These are phyloP conservation scores for Pichia sp. DNA, from an alignment of 1,139 yeast species.

Conservation along the genomic window DNA sequence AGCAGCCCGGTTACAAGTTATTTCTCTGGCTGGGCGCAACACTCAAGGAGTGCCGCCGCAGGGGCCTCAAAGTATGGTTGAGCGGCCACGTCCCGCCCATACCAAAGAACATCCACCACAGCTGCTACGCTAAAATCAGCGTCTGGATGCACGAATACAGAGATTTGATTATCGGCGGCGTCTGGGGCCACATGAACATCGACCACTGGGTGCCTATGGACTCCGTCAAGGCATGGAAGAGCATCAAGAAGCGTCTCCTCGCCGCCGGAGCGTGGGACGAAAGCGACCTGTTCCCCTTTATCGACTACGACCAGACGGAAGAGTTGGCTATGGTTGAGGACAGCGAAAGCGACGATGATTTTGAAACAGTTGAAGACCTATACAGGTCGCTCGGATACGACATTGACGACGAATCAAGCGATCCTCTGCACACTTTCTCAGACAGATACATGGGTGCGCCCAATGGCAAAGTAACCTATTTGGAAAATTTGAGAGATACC, in stretches of 20 bases:
- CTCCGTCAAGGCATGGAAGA: conserved; percentile 60
- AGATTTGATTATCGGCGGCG: conserved; percentile 76
- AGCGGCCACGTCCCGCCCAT: conserved; percentile 88
- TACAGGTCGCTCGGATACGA: conserved; percentile 12
- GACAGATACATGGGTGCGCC: conserved; percentile 57
- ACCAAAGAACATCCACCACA: conserved; percentile 65
- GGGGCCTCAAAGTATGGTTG: conserved; percentile 81
- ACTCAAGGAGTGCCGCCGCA: conserved; percentile 64
- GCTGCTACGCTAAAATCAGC: conserved; percentile 69
- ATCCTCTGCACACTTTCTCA: conserved; percentile 17
- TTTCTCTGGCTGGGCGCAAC: conserved; percentile 76
- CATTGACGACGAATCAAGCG: conserved; percentile 13
- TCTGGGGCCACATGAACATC: conserved; percentile 85
- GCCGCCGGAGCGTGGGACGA: conserved; percentile 18
- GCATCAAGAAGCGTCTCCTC: conserved; percentile 34
- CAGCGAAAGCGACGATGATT: conserved; percentile 8
- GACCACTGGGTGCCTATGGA: conserved; percentile 82
- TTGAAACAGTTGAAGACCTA: conserved; percentile 13
- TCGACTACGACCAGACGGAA: conserved; percentile 20
- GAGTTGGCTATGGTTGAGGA: conserved; percentile 7
- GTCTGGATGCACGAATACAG: conserved; percentile 78
- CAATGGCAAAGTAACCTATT: conserved; percentile 54
- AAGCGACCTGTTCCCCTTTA: conserved; percentile 10
- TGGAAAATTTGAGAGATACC: conserved; percentile 50
- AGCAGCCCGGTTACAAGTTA: conserved; percentile 75